phyloP scores from a whole-genome alignment of 2,329 filamentous ascomycete species.

The Colletotrichum paranaense region DNA sequence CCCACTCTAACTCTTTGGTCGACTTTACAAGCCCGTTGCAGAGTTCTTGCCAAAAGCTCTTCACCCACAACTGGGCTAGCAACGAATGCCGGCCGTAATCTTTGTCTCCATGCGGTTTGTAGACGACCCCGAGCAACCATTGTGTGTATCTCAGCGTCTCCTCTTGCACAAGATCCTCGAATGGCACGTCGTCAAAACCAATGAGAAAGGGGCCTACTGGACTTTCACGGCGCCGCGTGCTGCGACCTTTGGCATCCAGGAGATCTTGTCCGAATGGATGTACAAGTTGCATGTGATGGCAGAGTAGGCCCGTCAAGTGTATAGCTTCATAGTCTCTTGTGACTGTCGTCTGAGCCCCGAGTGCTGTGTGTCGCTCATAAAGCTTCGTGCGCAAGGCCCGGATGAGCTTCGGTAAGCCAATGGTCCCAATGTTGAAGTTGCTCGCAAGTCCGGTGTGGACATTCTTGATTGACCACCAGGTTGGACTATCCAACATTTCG shows the following conservation, averaged over 20 bases:
- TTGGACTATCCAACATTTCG: not conserved
- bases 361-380: not conserved
- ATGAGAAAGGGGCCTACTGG: not conserved
- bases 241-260: too few relatives aligned
- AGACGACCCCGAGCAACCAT: constrained; percentile 11
- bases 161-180: constrained; percentile 4
- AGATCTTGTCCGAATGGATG: not conserved
- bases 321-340: not conserved
- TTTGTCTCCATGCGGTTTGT: not conserved
- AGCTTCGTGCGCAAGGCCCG: not conserved
- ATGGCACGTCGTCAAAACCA: not conserved
- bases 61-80: not conserved
- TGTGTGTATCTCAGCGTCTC: not conserved
- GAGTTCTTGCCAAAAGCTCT: not conserved
- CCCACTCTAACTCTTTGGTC: not conserved
- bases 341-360: not conserved
- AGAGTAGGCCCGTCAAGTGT: not conserved
- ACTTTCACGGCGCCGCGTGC: not conserved
- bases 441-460: not conserved
- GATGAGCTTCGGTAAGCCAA: not conserved
- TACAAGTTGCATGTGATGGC: constrained; percentile 8
- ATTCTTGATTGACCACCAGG: not conserved
- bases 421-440: not conserved
- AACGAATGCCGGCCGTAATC: not conserved
- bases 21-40: not conserved